Evolutionary conservation across 2,329 filamentous ascomycete genomes (phyloP), one percentile per base, ranked within the genome.

Genomic region (Fonsecaea nubica): DNA sequence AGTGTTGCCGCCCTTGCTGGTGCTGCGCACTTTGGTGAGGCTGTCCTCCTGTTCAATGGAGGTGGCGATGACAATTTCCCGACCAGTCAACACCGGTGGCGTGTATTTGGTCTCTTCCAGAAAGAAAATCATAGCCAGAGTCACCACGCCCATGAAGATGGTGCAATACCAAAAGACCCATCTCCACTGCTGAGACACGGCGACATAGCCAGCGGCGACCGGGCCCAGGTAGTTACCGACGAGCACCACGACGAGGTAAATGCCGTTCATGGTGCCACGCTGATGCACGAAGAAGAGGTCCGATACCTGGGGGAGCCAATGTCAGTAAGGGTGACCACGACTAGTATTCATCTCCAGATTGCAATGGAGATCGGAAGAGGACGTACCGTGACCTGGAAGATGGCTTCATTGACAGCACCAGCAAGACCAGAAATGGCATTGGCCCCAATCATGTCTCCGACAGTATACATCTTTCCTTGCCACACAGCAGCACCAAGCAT

Each of bases 281-380:
- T 84, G 78, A 64, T 84, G 82, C 4, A 84, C 77, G 64, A 83
- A 84, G 72, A 83, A 84, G 15, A 85, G 65, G 69, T 84, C 82
- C 12, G 78, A 76, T 63, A 84, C 76, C 76, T 78, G 52, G 25
- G 10, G 21, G 9, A 33, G n/a, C 8, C 30, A 38, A 25, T 15
- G 21, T 32, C 42, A 67, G 38, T 42, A 38, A 8, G 32, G 18
- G 32, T 35, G 10, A 18, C 18, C 30, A 15, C n/a, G n/a, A n/a
- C 25, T 13, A 53, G 13, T 10, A 35, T 10, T 48, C 35, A 33
- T 7, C 13, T 60, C 15, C 30, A 35, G n/a, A 33, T 30, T 30
- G 48, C 18, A 7, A 21, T 7, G 42, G 36, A 30, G 18, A 38
- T 30, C 8, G 3, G 52, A 33, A 33, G 36, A 13, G 8, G 18